These are phyloP conservation scores for Nemophila menziesii DNA, from an alignment of 257 asterid genomes.

Conservation along the genomic window DNA sequence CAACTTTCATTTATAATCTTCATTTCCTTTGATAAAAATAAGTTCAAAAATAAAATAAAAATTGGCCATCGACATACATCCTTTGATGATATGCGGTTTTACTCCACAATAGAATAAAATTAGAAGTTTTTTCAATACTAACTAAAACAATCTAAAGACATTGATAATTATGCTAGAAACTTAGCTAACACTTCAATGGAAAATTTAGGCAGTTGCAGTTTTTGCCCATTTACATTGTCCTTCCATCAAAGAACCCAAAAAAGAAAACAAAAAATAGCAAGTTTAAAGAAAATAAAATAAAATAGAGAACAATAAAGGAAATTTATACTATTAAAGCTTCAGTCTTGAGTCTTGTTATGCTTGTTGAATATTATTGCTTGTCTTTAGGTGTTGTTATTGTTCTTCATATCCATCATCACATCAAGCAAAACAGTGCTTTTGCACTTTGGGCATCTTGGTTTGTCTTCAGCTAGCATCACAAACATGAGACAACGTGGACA, in stretches of 20 bases:
- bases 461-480: slow-evolving; percentile 76
- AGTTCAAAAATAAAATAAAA: no score
- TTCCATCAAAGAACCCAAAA: neutral
- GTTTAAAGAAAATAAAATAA: neutral
- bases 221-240: neutral
- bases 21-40: no score
- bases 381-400: slow-evolving; percentile 12
- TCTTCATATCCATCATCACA: slow-evolving; percentile 22
- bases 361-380: neutral
- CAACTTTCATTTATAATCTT: no score
- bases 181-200: no score
- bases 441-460: slow-evolving; percentile 82
- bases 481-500: slow-evolving; percentile 91
- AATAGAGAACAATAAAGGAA: neutral
- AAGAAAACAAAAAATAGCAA: neutral
- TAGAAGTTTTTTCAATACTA: no score
- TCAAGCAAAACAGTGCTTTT: slow-evolving; percentile 76
- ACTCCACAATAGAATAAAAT: no score
- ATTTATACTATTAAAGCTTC: slow-evolving; percentile 61
- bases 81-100: no score
- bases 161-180: no score
- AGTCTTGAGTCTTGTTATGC: slow-evolving; percentile 21
- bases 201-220: no score
- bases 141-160: no score
- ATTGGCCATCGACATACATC: no score